Percentiles rank a stretch among this genome's conserved stretches.
Conservation (phyloP, 768 basidiomycete species). For the Suillus occidentalis region DNA sequence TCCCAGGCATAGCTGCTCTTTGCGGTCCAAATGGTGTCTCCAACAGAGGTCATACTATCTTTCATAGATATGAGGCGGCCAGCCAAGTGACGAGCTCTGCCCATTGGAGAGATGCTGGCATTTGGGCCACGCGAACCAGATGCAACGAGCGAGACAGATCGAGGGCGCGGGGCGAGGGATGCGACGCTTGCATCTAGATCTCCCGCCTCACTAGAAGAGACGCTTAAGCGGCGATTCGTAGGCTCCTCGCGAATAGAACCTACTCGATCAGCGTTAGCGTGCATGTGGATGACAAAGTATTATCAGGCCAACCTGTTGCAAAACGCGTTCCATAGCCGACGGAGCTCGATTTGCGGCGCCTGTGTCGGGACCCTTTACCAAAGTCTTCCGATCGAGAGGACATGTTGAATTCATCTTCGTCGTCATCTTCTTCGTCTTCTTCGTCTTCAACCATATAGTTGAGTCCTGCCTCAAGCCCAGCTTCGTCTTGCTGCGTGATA, state of each 20-base stretch:
- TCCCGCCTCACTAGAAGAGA: constrained; percentile 49
- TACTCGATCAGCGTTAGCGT: background rate
- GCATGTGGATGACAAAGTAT: background rate
- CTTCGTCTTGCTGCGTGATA: constrained; percentile 58
- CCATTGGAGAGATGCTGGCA: constrained; percentile 35
- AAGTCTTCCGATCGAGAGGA: constrained; percentile 25
- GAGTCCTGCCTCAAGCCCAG: constrained; percentile 48
- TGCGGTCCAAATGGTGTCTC: constrained; percentile 70
- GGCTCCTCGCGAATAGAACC: constrained; percentile 14
- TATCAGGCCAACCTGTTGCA: constrained; percentile 18
- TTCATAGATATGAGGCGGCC: constrained; percentile 51
- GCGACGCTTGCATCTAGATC: constrained; percentile 42
- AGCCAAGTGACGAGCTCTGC: constrained; percentile 37
- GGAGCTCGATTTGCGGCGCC: constrained; percentile 38
- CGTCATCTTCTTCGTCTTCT: constrained; percentile 58
- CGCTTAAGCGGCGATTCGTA: constrained; percentile 34
- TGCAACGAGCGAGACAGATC: constrained; percentile 5
- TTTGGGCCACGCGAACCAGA: constrained; percentile 26
- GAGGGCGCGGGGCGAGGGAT: constrained; percentile 21
- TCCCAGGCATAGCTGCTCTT: constrained; percentile 81
- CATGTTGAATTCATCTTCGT: constrained; percentile 42
- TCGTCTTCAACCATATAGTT: constrained; percentile 49
- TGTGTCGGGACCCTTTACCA: constrained; percentile 26
- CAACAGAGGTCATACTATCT: constrained; percentile 50
- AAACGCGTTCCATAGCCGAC: constrained; percentile 25